phyloP scores from a whole-genome alignment of 2,329 filamentous ascomycete species.

The Dactylonectria estremocensis region DNA sequence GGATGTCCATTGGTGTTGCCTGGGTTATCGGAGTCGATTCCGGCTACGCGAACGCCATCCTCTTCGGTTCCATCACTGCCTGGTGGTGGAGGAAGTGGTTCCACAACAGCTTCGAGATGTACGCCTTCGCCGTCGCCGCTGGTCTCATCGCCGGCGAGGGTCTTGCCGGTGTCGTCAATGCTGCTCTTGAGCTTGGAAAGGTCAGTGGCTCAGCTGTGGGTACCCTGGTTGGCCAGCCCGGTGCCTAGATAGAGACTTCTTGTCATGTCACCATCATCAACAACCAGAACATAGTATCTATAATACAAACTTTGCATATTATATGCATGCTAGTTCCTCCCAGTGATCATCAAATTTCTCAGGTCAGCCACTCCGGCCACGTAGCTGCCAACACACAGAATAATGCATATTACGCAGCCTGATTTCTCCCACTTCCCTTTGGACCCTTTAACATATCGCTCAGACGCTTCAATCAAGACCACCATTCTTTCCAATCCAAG shows the following conservation, averaged over 20 bases:
- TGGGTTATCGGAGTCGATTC: constrained; percentile 70
- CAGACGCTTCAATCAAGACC: too few species aligned
- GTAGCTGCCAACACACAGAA: too few species aligned
- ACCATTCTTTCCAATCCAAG: too few species aligned
- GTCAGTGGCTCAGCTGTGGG: constrained; percentile 33
- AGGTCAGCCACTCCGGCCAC: too few species aligned
- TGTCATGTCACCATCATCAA: not conserved
- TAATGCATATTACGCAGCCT: too few species aligned
- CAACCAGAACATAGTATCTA: not conserved
- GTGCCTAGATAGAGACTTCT: not conserved
- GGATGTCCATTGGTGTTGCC: constrained; percentile 73
- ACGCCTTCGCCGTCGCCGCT: constrained; percentile 72
- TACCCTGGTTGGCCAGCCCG: not conserved
- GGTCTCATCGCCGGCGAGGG: constrained; percentile 76
- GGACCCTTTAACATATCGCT: too few species aligned
- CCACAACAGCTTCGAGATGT: constrained; percentile 66
- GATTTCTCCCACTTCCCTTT: too few species aligned
- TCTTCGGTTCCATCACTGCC: constrained; percentile 68
- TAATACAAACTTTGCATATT: not conserved
- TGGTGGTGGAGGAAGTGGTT: constrained; percentile 70
- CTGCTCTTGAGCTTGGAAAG: constrained; percentile 58
- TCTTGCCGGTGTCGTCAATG: constrained; percentile 74
- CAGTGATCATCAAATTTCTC: not conserved
- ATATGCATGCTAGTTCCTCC: not conserved
- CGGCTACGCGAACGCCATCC: constrained; percentile 70